Base-by-base conservation (phyloP, 306 rosid species). In the Elaeagnus macrophylla region DNA sequence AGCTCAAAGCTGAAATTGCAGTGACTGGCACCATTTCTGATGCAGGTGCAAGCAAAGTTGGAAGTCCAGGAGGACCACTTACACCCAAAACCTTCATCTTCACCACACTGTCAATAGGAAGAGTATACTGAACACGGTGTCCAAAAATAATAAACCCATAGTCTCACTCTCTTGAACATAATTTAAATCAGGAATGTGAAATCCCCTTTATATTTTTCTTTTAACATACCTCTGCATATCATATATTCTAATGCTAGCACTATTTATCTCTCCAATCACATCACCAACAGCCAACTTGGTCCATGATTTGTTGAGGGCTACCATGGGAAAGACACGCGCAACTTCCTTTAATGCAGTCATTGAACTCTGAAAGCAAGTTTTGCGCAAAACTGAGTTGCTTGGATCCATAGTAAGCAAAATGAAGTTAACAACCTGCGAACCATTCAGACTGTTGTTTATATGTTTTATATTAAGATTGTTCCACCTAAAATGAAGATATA, bases 21-120 rank as follows among this genome's bases (percentile, higher is more conserved):
- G 84, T 64, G 68, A 81, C 63, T 43, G 76, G 69, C 61, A 53
- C 51, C 60, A 77, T 66, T 66, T 77, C 91, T 42, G 93, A 80
- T 47, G 77, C 65, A 40, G 78, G 56, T 51, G 90, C 77, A 71
- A 91, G 86, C 62, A 91, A 73, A 69, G 72, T 81, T 52, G 97
- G 97, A 77, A 91, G 96, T 80, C 97, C 97, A 36, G 97, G 97
- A 59, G 97, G 97, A 50, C 94, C 96, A 69, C 94, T 86, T 74
- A 96, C 96, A 80, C 84, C 96, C 79, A 91, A 76, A 70, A 86
- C 84, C 72, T 91, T 91, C 54, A 84, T 57, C 89, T 82, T 78
- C 59, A 75, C 74, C 60, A 84, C 83, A 58, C 96, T 91, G 68
- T 36, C 16, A n/a, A 74, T 54, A 60, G 49, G 17, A 53, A 72